Conservation (phyloP, 768 basidiomycete species). For the Boletus rufocinnamomeus region DNA sequence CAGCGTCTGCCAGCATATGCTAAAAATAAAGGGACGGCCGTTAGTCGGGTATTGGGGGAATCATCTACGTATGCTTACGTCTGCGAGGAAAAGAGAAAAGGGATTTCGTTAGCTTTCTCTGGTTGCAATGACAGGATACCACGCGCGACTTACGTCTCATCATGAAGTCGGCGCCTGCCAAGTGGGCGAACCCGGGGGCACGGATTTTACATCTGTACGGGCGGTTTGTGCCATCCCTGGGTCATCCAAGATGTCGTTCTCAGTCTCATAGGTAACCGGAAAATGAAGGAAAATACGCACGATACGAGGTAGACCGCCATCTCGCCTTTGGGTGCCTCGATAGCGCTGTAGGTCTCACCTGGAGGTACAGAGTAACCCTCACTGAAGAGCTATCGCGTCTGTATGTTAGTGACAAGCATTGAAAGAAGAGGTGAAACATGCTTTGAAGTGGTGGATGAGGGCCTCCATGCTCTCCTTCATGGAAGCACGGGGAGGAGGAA, state of each 20-base stretch:
- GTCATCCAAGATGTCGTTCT: background rate
- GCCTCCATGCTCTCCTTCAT: constrained; percentile 99
- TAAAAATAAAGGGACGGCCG: constrained; percentile 40
- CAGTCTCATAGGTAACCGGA: background rate
- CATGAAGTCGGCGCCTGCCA: constrained; percentile 97
- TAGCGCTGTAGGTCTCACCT: constrained; percentile 94
- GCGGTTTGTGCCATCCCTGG: constrained; percentile 89
- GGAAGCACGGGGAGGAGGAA: constrained; percentile 91
- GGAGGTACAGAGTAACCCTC: constrained; percentile 97
- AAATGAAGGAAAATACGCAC: constrained; percentile 42
- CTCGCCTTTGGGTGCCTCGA: constrained; percentile 98
- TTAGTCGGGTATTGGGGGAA: constrained; percentile 12
- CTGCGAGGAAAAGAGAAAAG: constrained; percentile 28
- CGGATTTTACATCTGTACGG: constrained; percentile 98
- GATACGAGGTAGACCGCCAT: constrained; percentile 99
- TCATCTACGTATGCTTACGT: constrained; percentile 33
- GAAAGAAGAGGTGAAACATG: constrained; percentile 18
- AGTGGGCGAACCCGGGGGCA: constrained; percentile 94
- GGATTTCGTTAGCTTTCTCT: constrained; percentile 1
- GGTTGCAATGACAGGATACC: background rate
- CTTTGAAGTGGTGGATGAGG: constrained; percentile 98
- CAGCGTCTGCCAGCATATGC: constrained; percentile 93
- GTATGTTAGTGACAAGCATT: constrained; percentile 1
- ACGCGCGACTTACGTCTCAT: constrained; percentile 72
- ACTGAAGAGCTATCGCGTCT: constrained; percentile 70